Base-by-base conservation (phyloP, 306 rosid genomes). In the Fagus crenata region DNA sequence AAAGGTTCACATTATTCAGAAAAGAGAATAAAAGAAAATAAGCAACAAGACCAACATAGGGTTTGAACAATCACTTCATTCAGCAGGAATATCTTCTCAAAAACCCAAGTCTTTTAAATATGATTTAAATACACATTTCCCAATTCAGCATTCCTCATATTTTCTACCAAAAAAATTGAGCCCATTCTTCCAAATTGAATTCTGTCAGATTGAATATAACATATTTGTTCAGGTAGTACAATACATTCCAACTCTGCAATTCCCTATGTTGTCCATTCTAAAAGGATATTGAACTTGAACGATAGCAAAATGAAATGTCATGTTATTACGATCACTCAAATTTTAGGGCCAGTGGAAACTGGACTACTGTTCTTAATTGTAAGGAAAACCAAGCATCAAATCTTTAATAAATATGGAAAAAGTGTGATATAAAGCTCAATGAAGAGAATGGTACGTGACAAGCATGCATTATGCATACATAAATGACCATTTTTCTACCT, bases 121-220 rank as follows among this genome's bases (percentile, higher is more conserved):
- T 28, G 12, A 32, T 63, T 63, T 14, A 63, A 63, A 12, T 35
- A 35, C 42, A 35, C 33, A 8, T 35, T 36, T n/a, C 69, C 41
- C 43, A 63, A 15, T 14, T 63, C 2, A 63, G 51, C 51, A 12
- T 9, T 35, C 69, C 69, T 7, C 22, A 4, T 32, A 32, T 14
- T 17, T 9, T 1, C 31, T 11, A 63, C 18, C 0, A 36, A 63
- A 4, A 63, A 63, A 63, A 63, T 6, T 56, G 63, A 18, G 60
- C 60, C 14, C 64, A 58, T 58, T 9, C 11, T 33, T 61, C 68
- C 68, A 61, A 60, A 61, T 61, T 61, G 17, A 56, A 56, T 56
- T 56, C 36, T 28, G 4, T 18, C 36, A 56, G 36, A 56, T 28
- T 28, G 33, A 56, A 18, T 3, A 2, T 63, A 63, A 28, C 33